phyloP scores from a whole-genome alignment of 2,329 filamentous ascomycete genomes.

The Diaporthe aspalathi region DNA sequence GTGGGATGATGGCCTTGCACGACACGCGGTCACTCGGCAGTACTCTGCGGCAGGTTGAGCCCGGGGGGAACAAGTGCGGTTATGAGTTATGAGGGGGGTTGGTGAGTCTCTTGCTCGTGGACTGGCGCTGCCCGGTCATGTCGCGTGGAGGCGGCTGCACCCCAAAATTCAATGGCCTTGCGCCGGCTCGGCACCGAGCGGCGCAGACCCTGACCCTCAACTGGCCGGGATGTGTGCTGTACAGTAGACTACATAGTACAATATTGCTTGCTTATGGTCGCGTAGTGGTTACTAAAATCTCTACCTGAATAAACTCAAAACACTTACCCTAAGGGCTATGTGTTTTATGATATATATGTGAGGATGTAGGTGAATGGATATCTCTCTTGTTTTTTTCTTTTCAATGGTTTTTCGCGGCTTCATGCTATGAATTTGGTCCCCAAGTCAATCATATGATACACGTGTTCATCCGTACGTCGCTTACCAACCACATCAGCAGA shows the following conservation, averaged over 20 bases:
- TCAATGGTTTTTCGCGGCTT: too few species aligned
- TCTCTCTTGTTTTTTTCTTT: too few species aligned
- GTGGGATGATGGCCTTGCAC: not conserved
- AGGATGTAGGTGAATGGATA: not conserved
- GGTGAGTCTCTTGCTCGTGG: not conserved
- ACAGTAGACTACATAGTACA: not conserved
- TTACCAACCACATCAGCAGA: not conserved
- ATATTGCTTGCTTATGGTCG: too few species aligned
- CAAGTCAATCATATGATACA: not conserved
- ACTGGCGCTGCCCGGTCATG: not conserved
- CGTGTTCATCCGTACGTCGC: not conserved
- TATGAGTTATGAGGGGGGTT: not conserved
- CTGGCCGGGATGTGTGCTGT: not conserved
- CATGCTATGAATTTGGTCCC: not conserved
- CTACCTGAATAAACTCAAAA: not conserved
- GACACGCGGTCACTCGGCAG: not conserved
- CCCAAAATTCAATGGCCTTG: slow-evolving; percentile 26
- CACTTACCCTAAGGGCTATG: not conserved
- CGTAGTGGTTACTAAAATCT: not conserved
- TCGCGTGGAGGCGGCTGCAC: slow-evolving; percentile 14
- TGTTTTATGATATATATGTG: not conserved
- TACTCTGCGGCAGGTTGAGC: not conserved
- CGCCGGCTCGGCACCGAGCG: slow-evolving; percentile 31
- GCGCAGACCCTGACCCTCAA: slow-evolving; percentile 16
- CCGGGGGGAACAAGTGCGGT: not conserved